Conservation (phyloP, 805 yeast species). For the Hanseniaspora osmophila region DNA sequence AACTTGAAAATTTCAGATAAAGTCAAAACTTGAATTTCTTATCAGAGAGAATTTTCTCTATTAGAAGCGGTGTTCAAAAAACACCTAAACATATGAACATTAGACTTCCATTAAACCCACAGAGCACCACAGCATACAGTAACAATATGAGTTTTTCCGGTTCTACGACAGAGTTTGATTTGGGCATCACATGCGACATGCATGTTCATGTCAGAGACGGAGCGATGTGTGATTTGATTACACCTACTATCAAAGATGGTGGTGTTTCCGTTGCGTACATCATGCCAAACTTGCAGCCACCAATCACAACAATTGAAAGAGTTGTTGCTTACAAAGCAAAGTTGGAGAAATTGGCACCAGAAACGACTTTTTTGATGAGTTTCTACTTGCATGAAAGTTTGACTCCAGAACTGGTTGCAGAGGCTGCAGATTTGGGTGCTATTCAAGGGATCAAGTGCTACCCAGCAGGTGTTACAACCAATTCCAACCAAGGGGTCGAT, state of each 20-base stretch:
- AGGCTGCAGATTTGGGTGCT: conserved; percentile 56
- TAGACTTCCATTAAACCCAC: background rate
- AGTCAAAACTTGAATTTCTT: too few species aligned
- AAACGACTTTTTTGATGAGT: conserved; percentile 83
- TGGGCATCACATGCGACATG: conserved; percentile 76
- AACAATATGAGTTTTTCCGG: background rate
- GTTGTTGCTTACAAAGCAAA: conserved; percentile 56
- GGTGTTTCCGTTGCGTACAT: conserved; percentile 85
- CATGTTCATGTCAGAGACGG: conserved; percentile 96
- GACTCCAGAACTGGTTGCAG: conserved; percentile 72
- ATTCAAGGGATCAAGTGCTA: conserved; percentile 88
- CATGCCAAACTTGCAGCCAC: conserved; percentile 95
- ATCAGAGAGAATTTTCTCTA: too few species aligned
- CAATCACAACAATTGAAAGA: conserved; percentile 61
- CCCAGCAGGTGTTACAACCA: conserved; percentile 99
- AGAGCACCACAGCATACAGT: background rate
- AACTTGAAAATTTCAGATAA: too few species aligned
- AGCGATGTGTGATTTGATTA: conserved; percentile 75
- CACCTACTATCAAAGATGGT: conserved; percentile 83
- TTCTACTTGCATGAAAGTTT: conserved; percentile 65
- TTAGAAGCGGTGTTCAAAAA: too few species aligned
- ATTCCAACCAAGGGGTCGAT: conserved; percentile 81
- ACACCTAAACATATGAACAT: background rate
- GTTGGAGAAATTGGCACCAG: conserved; percentile 54
- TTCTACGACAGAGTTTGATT: conserved; percentile 21